phyloP scores from a whole-genome alignment of 169 alveolate genomes.

The Perkinsus marinus region DNA sequence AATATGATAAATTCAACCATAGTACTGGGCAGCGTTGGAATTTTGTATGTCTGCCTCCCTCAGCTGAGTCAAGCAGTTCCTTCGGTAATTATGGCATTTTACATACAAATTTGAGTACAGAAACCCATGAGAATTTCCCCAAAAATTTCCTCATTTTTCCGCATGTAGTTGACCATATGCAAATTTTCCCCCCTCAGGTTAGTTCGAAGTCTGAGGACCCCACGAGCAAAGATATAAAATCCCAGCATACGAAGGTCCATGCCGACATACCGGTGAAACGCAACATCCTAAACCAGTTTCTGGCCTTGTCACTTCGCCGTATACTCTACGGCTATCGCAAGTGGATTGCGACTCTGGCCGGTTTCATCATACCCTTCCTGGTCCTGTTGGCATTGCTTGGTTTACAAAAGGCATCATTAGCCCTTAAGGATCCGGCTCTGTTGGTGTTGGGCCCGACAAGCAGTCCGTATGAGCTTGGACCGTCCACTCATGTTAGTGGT shows the following conservation, averaged over 20 bases:
- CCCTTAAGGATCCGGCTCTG: background rate
- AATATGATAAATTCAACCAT: too few relatives aligned
- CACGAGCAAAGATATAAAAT: background rate
- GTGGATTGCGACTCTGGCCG: background rate
- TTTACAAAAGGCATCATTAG: background rate
- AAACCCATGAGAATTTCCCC: too few relatives aligned
- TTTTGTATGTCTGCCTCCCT: too few relatives aligned
- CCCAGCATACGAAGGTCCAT: background rate
- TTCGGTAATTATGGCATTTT: too few relatives aligned
- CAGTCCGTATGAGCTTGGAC: background rate
- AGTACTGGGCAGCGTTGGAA: too few relatives aligned
- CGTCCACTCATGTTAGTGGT: background rate
- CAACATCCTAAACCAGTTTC: background rate
- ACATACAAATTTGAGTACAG: too few relatives aligned
- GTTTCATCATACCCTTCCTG: background rate
- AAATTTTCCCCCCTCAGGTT: background rate
- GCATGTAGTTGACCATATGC: too few relatives aligned
- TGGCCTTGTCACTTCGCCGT: background rate
- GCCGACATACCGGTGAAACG: background rate
- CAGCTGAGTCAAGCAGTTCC: too few relatives aligned
- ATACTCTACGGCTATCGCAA: background rate
- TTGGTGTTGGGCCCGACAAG: background rate
- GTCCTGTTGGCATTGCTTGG: background rate
- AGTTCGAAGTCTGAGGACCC: background rate
- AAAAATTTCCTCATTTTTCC: too few relatives aligned